These are phyloP conservation scores for Eutypella sp. DNA, from an alignment of 2,329 filamentous ascomycete species.

Conservation along the genomic window DNA sequence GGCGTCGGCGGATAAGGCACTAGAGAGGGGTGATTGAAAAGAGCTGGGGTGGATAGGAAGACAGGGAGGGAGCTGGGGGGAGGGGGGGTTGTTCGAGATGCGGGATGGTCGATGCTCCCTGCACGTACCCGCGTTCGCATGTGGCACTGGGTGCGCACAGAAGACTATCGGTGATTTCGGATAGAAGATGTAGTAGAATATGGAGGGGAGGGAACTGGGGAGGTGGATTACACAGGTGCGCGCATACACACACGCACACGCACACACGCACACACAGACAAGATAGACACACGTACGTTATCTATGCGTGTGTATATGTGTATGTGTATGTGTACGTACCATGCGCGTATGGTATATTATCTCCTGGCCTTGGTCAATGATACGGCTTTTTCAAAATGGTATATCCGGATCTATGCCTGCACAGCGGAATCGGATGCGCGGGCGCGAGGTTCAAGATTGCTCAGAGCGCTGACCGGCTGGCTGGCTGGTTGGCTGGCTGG, in stretches of 20 bases:
- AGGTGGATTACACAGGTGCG: neutral
- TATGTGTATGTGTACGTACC: neutral
- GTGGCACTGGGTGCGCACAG: slow-evolving; percentile 22
- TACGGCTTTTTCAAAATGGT: too few species aligned
- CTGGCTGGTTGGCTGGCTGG: too few species aligned
- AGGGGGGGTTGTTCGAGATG: slow-evolving; percentile 12
- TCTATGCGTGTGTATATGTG: slow-evolving; percentile 2
- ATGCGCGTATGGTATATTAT: neutral
- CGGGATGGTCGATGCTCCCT: slow-evolving; percentile 31
- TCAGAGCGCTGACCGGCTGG: too few species aligned
- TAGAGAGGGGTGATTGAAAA: slow-evolving; percentile 29
- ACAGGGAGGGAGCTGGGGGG: too few species aligned
- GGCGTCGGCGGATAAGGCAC: slow-evolving; percentile 32
- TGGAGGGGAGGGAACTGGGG: neutral
- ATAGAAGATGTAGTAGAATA: too few species aligned
- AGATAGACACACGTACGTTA: neutral
- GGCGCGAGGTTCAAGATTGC: too few species aligned
- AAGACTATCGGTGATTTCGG: slow-evolving; percentile 21
- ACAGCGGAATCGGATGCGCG: too few species aligned
- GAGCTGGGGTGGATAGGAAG: too few species aligned
- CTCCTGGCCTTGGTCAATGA: too few species aligned
- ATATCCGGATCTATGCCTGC: neutral
- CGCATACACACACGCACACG: neutral
- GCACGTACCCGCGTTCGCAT: slow-evolving; percentile 34
- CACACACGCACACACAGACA: neutral